Evolutionary conservation across 169 alveolate genomes (phyloP).

Genomic region (Perkinsus marinus): DNA sequence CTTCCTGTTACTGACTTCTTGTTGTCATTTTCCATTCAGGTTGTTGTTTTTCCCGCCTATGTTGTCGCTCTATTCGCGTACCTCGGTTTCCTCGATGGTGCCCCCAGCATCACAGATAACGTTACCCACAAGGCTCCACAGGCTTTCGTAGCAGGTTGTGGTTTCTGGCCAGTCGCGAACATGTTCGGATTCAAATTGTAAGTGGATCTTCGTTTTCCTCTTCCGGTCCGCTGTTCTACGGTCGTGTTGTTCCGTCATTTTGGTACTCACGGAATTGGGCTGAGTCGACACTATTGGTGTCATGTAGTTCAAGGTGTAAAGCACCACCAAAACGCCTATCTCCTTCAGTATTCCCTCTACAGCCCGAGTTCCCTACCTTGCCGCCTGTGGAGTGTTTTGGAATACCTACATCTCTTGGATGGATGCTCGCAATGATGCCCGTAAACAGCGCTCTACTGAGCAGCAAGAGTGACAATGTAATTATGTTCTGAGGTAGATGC

Average conservation of each 20-base stretch:
- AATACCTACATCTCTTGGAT: background rate
- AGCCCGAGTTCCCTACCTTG: background rate
- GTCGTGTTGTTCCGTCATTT: no score
- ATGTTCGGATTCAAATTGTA: background rate
- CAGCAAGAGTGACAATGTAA: background rate
- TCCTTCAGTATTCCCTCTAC: background rate
- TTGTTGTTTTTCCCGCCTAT: background rate
- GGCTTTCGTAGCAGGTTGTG: background rate
- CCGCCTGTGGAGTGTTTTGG: background rate
- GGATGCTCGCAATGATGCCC: background rate
- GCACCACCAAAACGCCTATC: no score
- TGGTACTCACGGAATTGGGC: no score
- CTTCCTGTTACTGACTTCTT: no score
- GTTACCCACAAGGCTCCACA: background rate
- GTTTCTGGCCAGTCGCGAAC: background rate
- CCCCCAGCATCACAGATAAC: background rate
- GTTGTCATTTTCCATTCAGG: background rate
- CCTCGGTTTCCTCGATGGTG: background rate
- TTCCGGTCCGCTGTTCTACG: no score
- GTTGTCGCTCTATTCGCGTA: background rate
- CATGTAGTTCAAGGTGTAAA: background rate
- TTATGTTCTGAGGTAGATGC: no score
- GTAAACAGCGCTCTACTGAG: background rate
- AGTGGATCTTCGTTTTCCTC: background rate
- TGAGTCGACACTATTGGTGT: no score